Percentiles rank a stretch among this genome's conserved stretches.
phyloP scores from a whole-genome alignment of 78 protist genomes.

The Dictyostelium capitatum region DNA sequence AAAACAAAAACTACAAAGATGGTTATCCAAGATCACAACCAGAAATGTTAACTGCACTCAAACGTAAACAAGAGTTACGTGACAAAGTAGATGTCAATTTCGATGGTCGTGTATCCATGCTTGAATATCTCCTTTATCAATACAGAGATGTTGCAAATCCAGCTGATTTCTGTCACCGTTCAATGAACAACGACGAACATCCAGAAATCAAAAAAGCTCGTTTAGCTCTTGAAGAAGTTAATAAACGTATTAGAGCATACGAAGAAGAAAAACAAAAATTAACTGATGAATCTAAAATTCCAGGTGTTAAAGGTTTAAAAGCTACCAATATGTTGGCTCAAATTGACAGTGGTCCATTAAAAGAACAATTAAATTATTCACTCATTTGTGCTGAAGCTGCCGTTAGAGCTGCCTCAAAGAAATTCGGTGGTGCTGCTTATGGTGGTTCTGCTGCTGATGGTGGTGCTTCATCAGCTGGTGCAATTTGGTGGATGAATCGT shows the following conservation, averaged over 20 bases:
- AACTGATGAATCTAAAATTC: conserved; percentile 35
- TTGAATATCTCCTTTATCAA: conserved; percentile 87
- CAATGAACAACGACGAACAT: conserved; percentile 84
- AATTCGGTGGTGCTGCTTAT: conserved; percentile 81
- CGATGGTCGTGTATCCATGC: conserved; percentile 87
- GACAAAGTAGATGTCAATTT: conserved; percentile 90
- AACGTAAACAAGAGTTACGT: conserved; percentile 87
- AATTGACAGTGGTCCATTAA: conserved; percentile 81
- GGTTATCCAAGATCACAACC: conserved; percentile 57
- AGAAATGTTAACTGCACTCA: conserved; percentile 85
- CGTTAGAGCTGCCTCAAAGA: conserved; percentile 85
- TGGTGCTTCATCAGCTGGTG: conserved; percentile 70
- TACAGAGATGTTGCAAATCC: conserved; percentile 88
- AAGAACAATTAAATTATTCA: conserved; percentile 84
- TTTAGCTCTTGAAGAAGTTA: conserved; percentile 88
- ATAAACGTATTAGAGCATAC: conserved; percentile 87
- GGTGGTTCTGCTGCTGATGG: conserved; percentile 39
- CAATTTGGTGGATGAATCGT: conserved; percentile 86
- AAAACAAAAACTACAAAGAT: conserved; percentile 44
- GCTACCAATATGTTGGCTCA: conserved; percentile 88
- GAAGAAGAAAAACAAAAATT: conserved; percentile 85
- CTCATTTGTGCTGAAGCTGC: conserved; percentile 89
- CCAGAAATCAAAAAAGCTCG: conserved; percentile 90
- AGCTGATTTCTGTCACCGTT: conserved; percentile 87
- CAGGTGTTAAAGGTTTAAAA: conserved; percentile 86